Evolutionary conservation across 192 early-diverging fungal species (phyloP), one percentile per base, ranked within the genome.

Genomic region (Phlyctochytrium bullatum): DNA sequence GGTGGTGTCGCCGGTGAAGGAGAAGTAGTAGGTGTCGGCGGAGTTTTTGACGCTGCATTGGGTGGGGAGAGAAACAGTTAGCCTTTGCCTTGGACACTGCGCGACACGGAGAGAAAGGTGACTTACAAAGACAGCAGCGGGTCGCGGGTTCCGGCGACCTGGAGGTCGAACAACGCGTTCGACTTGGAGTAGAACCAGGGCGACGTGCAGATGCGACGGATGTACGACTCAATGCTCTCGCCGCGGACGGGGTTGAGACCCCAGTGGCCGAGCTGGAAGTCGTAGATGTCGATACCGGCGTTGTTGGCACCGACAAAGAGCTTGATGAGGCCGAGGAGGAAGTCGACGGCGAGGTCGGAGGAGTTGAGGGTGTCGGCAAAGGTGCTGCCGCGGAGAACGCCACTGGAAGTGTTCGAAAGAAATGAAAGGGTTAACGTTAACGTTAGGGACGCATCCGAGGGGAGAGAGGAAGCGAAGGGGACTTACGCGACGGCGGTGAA

Each of bases 181-280:
- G 59, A 54, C n/a, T 67, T 59, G 10, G 33, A 52, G 40, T 30
- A 3, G 56, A 53, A 14, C 71, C 71, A 73, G 2, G 31, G 35
- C 20, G 28, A 33, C 23, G n/a, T 10, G 33, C n/a, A 62, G 50
- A 73, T 27, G 36, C 71, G 64, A 23, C 61, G 32, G 1, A 73
- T 36, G 50, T 61, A 73, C 2, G 30, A 24, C 0, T 27, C 2
- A 29, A 73, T 52, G 0, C 3, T 52, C 54, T 73, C 71, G 59
- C 25, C 40, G 12, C 35, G 3, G 1, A n/a, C 52, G 2, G 53
- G 71, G 28, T 24, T 56, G 6, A 73, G 36, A 10, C 59, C 59
- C 59, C 65, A 68, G 52, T 73, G 71, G 3, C 51, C 59, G 17
- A 73, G 65, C 59, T 73, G 65, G 47, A 73, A 2, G 35, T 67